phyloP scores from a whole-genome alignment of 108 stramenopile genomes.

The Schizochytrium sp. region DNA sequence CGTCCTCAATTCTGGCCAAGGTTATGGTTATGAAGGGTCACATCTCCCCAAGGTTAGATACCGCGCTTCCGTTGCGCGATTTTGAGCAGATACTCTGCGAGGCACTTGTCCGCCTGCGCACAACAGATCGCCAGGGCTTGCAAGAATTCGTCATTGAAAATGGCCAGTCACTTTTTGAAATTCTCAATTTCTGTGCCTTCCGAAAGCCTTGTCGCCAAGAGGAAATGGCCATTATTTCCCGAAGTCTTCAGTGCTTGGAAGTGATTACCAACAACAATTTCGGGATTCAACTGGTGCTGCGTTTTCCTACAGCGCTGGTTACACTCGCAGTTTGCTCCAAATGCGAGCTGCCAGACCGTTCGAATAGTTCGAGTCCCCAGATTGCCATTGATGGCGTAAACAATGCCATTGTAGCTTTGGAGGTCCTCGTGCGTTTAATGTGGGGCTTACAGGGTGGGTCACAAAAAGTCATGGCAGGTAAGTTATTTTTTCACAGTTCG shows the following conservation, averaged over 20 bases:
- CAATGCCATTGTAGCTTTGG: constrained; percentile 17
- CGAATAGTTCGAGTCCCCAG: not conserved
- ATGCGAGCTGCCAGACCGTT: not conserved
- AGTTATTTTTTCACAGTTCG: not conserved
- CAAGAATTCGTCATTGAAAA: not conserved
- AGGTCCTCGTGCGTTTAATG: not conserved
- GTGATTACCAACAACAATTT: not conserved
- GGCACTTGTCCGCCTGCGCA: not conserved
- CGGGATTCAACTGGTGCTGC: not conserved
- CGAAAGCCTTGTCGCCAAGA: not conserved
- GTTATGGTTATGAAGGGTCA: not conserved
- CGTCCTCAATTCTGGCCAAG: not conserved
- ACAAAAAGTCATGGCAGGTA: not conserved
- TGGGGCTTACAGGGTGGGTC: constrained; percentile 1
- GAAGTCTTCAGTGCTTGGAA: constrained; percentile 35
- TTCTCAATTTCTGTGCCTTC: constrained; percentile 36
- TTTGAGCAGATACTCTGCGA: not conserved
- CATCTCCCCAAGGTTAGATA: not conserved
- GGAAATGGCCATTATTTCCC: constrained; percentile 19
- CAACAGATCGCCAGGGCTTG: not conserved
- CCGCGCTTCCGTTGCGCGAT: not conserved
- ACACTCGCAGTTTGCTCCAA: not conserved
- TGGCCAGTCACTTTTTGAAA: constrained; percentile 48
- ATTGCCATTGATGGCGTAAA: not conserved
- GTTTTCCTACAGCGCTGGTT: not conserved